phyloP scores from a whole-genome alignment of 169 alveolate species.

The Plasmodium gallinaceum region DNA sequence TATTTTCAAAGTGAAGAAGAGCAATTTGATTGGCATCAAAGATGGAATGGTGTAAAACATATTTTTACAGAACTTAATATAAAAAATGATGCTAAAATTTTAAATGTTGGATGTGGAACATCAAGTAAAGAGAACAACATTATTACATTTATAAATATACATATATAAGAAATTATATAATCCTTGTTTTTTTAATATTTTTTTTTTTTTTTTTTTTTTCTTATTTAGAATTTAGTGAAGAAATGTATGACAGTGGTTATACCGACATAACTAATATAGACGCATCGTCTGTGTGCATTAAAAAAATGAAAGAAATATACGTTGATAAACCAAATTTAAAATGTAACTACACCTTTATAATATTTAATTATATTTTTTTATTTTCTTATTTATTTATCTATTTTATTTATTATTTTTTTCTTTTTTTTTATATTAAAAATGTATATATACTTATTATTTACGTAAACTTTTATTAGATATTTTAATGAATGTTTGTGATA shows the following conservation, averaged over 20 bases:
- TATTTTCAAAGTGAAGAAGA: constrained; percentile 71
- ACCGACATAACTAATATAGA: constrained; percentile 72
- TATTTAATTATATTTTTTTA: not conserved
- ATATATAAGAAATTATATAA: not conserved
- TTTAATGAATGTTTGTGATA: constrained; percentile 71
- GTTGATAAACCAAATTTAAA: constrained; percentile 63
- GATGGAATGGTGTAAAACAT: constrained; percentile 72
- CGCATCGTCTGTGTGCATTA: constrained; percentile 70
- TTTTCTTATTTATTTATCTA: not conserved
- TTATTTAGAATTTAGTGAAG: constrained; percentile 60
- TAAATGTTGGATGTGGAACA: constrained; percentile 73
- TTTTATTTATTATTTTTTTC: not conserved
- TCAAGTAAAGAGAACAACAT: constrained; percentile 42
- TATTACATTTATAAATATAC: constrained; percentile 11
- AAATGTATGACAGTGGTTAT: constrained; percentile 64
- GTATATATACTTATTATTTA: not conserved
- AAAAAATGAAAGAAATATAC: constrained; percentile 62
- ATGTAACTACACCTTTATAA: constrained; percentile 28
- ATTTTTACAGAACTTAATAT: constrained; percentile 50
- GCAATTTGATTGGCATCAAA: constrained; percentile 77
- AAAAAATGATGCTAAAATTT: constrained; percentile 58
- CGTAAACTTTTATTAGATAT: constrained; percentile 17
- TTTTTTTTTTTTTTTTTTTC: not conserved
- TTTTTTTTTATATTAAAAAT: not conserved
- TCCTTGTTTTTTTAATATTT: not conserved